Conservation (phyloP, 2,329 filamentous ascomycete species). For the Cercospora zeae-maydis region DNA sequence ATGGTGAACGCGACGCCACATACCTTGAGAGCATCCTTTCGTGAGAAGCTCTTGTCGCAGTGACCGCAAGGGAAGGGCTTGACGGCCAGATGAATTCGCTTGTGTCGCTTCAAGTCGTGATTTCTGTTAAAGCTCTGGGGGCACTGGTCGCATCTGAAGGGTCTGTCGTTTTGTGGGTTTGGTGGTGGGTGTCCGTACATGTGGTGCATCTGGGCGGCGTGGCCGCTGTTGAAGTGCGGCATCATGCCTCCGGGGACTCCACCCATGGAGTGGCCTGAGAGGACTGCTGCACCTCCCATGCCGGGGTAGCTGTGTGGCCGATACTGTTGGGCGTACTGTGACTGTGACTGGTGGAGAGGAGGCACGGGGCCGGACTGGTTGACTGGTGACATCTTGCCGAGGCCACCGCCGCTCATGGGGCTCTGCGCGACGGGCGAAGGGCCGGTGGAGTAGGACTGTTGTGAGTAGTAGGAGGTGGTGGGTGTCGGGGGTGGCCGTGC, state of each 20-base stretch:
- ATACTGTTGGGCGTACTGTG: constrained; percentile 44
- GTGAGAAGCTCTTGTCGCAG: constrained; percentile 94
- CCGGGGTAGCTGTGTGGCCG: constrained; percentile 56
- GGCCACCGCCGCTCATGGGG: constrained; percentile 46
- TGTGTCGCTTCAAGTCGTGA: constrained; percentile 93
- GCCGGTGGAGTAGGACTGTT: constrained; percentile 51
- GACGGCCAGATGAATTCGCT: constrained; percentile 87
- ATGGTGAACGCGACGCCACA: constrained; percentile 32
- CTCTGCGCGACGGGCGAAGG: constrained; percentile 50
- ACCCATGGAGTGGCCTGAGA: constrained; percentile 65
- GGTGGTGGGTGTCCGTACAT: constrained; percentile 52
- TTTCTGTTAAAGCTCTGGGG: constrained; percentile 93
- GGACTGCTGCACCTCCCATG: constrained; percentile 64
- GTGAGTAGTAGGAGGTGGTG: constrained; percentile 61
- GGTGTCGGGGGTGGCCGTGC: constrained; percentile 56
- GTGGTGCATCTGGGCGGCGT: constrained; percentile 66
- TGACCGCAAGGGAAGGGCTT: constrained; percentile 91
- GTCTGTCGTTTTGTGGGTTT: constrained; percentile 66
- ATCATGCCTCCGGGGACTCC: constrained; percentile 55
- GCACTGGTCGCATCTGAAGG: constrained; percentile 92
- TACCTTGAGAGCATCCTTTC: constrained; percentile 97
- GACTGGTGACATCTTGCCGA: constrained; percentile 53
- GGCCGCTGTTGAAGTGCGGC: constrained; percentile 57
- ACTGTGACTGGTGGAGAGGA: constrained; percentile 46
- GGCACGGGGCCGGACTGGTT: constrained; percentile 44